Base-by-base conservation (phyloP, 495 filamentous ascomycete species). In the Aspergillus nanangensis region DNA sequence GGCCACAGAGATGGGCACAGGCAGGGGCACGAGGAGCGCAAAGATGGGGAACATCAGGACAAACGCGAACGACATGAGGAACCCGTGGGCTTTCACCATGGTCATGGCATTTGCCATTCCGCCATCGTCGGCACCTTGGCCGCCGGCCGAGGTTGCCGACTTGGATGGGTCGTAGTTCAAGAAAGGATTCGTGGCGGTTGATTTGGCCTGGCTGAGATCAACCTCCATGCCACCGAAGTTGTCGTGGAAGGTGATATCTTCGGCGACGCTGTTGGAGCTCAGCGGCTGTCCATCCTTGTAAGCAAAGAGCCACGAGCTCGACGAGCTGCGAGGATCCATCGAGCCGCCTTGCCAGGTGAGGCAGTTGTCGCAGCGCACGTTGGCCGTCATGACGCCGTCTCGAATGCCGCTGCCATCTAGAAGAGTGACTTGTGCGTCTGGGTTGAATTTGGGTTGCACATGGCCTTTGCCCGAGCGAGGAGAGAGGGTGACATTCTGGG, bases 301-400 rank as follows among this genome's bases (percentile, higher is more conserved):
- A 2, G 83, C 84, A 55, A 74, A 83, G 50, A 95, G 84, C 79
- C 86, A 92, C 10, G 63, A 53, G 15, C 75, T 73, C 5, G 52
- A 60, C 1, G 70, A 57, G 22, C 57, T 63, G 10, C 50, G 72
- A 18, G 73, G 60, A 45, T 77, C 55, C 40, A 72, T 69, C n/a
- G 48, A 48, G 3, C 74, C 70, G n/a, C 79, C 68, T 9, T 57
- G 67, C 75, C 86, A 82, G 3, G 66, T 57, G 1, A 62, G 39
- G 53, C 87, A 89, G 24, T 69, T 81, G 38, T 71, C 63, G 66
- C 78, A 81, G 45, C 61, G 69, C 24, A 88, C 60, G 57, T 84
- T 87, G 37, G 83, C 85, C 24, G 77, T 74, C 73, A 88, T 81
- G 21, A 68, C 69, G 17, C 67, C 68, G 27, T 57, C 31, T 32